These are phyloP conservation scores for Populus hybrid DNA, from an alignment of 441 rosid genomes.

Conservation along the genomic window DNA sequence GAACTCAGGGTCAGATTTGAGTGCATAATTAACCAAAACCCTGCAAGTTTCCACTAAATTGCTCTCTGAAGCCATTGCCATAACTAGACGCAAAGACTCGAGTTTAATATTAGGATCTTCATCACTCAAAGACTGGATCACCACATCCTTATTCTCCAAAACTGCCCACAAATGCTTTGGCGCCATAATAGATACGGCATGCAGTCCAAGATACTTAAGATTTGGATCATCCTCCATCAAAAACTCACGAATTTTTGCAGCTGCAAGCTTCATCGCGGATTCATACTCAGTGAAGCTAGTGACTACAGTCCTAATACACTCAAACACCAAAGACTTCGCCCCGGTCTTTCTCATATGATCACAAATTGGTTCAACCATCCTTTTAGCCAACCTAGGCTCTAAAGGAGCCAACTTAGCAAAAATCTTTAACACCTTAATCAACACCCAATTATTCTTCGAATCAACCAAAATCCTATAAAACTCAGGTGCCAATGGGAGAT, in stretches of 20 bases:
- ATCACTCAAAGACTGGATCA: conserved; percentile 78
- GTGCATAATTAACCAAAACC: conserved; percentile 74
- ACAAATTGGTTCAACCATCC: conserved; percentile 80
- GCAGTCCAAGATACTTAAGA: conserved; percentile 88
- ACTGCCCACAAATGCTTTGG: conserved; percentile 74
- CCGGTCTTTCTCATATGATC: conserved; percentile 86
- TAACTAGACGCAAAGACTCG: conserved; percentile 71
- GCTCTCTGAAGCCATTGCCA: conserved; percentile 79
- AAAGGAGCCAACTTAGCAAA: conserved; percentile 68
- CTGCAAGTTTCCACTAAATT: conserved; percentile 65
- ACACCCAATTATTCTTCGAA: conserved; percentile 88
- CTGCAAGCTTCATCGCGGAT: conserved; percentile 77
- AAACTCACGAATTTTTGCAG: conserved; percentile 59
- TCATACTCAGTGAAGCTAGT: conserved; percentile 78
- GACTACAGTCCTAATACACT: conserved; percentile 76
- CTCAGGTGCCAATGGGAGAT: conserved; percentile 85
- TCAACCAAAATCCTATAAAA: conserved; percentile 77
- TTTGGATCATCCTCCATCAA: conserved; percentile 88
- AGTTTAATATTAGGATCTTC: conserved; percentile 73
- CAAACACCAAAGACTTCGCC: conserved; percentile 84
- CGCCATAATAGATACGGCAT: conserved; percentile 63
- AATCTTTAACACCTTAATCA: conserved; percentile 84
- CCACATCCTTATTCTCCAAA: conserved; percentile 79
- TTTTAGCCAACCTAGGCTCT: conserved; percentile 81
- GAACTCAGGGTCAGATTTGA: conserved; percentile 82